Evolutionary conservation across 2,329 filamentous ascomycete genomes (phyloP), one percentile per base, ranked within the genome.

Genomic region (Botryotinia globosa): DNA sequence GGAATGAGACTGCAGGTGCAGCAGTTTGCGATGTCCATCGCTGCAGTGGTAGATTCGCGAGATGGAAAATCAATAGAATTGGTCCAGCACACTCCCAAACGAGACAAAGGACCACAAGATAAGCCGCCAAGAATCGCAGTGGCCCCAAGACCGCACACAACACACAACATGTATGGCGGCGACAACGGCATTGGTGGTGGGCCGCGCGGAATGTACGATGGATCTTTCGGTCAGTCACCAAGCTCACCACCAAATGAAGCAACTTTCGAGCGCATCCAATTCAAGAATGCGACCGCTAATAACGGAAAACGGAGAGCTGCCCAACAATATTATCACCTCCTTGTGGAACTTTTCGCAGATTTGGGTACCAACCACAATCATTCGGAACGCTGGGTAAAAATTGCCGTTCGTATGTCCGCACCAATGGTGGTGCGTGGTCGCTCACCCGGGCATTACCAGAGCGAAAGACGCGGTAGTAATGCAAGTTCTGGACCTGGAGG

Each of bases 61-160:
- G 84, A 85, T 59, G 89, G 89, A 18, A 92, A 92, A 80, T 82
- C 83, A 25, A 89, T 92, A 67, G 90, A 92, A 77, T 84, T 93
- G n/a, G 88, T 93, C n/a, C 90, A 92, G 78, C 90, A 92, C 78
- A 92, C 90, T 0, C 90, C 91, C 0, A 93, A 93, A 80, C 86
- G 91, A 70, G 91, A 93, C 82, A 91, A 91, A 78, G 90, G 90
- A 16, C 90, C 90, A 3, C 90, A 89, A 75, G 86, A 88, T 78
- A 88, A 88, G 71, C 90, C 91, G 51, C 85, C 85, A 42, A 82
- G 82, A 72, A 81, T 87, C 32, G 83, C 76, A 0, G 72, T 82
- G 1, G 73, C 77, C 12, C 80, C 80, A n/a, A 74, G 78, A 12
- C 77, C 80, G 14, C 75, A 77, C 20, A 73, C 78, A 54, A 72